Evolutionary conservation across 2,329 filamentous ascomycete genomes (phyloP), one percentile per base, ranked within the genome.

Genomic region (Fusarium sp.): DNA sequence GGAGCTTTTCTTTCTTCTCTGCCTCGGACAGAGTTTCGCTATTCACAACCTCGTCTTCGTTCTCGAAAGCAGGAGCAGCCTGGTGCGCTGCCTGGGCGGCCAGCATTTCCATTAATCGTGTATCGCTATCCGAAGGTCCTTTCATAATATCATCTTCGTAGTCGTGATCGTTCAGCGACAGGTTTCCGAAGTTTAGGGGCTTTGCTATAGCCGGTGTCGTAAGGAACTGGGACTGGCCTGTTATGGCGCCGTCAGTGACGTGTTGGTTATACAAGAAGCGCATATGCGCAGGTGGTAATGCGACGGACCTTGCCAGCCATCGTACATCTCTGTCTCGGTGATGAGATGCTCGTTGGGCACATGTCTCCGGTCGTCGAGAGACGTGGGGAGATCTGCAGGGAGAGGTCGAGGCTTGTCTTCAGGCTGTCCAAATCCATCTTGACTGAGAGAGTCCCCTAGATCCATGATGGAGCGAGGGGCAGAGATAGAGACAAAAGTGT

Each of bases 151-250:
- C 79, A 65, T 90, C 88, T 56, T 90, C 89, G 75, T 92, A 91
- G 78, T 93, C 91, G 54, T 89, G 84, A 77, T 97, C 92, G 78
- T 97, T 89, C 44, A 97, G 86, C 13, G 93, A 89, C 41, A 98
- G 87, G 77, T 92, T 93, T 75, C 83, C 84, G 81, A 97, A 97
- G 75, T 89, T 89, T 49, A 97, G 83, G 11, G 95, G 92, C 77
- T 93, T 95, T 56, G 94, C 92, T 43, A 93, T 85, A 61, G 94
- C 89, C 22, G 95, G 94, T 6, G 90, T 92, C 6, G 93, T 96
- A 68, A 98, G 86, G 80, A 97, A 97, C 81, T 97, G 94, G 44
- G 95, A 97, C 84, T 97, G 93, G 70, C 95, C 95, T 97, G 76
- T 53, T 63, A 51, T 40, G 50, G 50, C 55, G 49, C 41, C 46